phyloP scores from a whole-genome alignment of 352 stramenopile species.

The Globisporangium splendens region DNA sequence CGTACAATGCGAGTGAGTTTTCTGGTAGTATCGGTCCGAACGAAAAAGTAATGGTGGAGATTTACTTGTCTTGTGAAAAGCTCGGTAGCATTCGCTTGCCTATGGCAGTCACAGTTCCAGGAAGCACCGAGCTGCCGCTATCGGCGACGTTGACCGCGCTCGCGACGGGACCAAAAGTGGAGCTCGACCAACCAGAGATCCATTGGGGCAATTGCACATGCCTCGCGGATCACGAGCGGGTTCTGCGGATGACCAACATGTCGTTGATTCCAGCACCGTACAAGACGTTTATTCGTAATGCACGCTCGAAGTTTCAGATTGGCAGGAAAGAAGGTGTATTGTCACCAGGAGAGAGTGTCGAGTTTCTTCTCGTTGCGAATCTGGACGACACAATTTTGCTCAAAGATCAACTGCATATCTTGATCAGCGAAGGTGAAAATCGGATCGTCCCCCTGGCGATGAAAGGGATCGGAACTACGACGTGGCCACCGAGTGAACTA shows the following conservation, averaged over 20 bases:
- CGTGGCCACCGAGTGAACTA: slow-evolving; percentile 90
- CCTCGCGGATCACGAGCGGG: slow-evolving; percentile 72
- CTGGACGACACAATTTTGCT: slow-evolving; percentile 92
- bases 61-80: slow-evolving; percentile 88
- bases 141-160: slow-evolving; percentile 81
- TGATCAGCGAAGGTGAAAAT: slow-evolving; percentile 90
- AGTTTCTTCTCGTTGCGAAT: slow-evolving; percentile 83
- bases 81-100: slow-evolving; percentile 90
- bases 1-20: slow-evolving; percentile 68
- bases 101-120: slow-evolving; percentile 79
- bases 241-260: slow-evolving; percentile 84
- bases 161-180: slow-evolving; percentile 83
- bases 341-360: slow-evolving; percentile 65
- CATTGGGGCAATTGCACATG: slow-evolving; percentile 91
- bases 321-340: slow-evolving; percentile 87
- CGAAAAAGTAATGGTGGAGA: slow-evolving; percentile 57
- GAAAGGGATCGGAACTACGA: slow-evolving; percentile 92
- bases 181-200: slow-evolving; percentile 75
- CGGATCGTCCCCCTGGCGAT: slow-evolving; percentile 87
- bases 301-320: slow-evolving; percentile 90
- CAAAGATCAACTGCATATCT: slow-evolving; percentile 92
- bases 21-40: slow-evolving; percentile 61
- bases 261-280: slow-evolving; percentile 89
- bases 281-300: slow-evolving; percentile 92
- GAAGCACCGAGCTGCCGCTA: slow-evolving; percentile 87